A percentile compares a stretch with the other conserved stretches of the same genome.
These are phyloP conservation scores for Flueggea neowawraea DNA, from an alignment of 441 rosid genomes.

Conservation along the genomic window DNA sequence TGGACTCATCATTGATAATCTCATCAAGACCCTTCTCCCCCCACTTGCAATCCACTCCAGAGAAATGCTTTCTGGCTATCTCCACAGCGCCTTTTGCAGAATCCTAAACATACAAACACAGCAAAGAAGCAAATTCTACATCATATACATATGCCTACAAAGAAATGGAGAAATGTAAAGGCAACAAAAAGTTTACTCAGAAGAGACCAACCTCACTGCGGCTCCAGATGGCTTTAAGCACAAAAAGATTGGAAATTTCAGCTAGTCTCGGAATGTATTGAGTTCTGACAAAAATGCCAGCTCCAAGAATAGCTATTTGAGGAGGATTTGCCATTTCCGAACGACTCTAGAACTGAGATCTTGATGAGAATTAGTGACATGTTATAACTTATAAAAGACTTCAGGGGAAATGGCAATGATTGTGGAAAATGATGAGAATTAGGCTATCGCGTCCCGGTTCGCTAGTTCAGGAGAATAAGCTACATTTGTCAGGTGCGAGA, in stretches of 20 bases:
- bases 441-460: no score
- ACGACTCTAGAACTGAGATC: not conserved
- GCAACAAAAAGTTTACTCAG: not conserved
- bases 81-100: conserved; percentile 79
- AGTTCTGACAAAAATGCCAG: conserved; percentile 89
- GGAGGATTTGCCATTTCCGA: conserved; percentile 45
- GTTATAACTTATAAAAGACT: no score
- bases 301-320: conserved; percentile 75
- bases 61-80: conserved; percentile 73
- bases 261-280: conserved; percentile 86
- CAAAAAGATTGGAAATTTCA: conserved; percentile 78
- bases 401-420: no score
- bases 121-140: conserved; percentile 1
- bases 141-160: not conserved
- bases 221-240: conserved; percentile 83
- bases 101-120: conserved; percentile 37
- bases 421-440: no score
- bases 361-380: not conserved
- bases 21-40: conserved; percentile 80
- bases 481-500: no score
- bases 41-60: conserved; percentile 82
- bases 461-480: no score
- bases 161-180: not conserved
- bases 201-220: conserved; percentile 56
- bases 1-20: conserved; percentile 60